A percentile compares a stretch with the other conserved stretches of the same genome.
Evolutionary conservation across 257 asterid genomes (phyloP).

Genomic region (Penstemon eatonii): DNA sequence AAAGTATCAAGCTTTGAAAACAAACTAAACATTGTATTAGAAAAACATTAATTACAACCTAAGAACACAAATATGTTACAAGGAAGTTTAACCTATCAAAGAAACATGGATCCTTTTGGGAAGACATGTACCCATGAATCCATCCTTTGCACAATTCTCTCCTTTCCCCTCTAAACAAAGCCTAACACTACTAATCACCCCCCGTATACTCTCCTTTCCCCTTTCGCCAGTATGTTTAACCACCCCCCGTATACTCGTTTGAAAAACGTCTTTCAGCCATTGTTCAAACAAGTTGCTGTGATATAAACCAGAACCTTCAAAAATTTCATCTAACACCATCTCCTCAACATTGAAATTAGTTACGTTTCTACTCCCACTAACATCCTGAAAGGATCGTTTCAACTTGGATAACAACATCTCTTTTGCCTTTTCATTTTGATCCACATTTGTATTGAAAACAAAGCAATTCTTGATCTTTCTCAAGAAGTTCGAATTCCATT

Average conservation of each 20-base stretch:
- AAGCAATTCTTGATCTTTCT: slow-evolving; percentile 46
- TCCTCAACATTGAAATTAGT: slow-evolving; percentile 45
- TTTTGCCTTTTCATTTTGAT: slow-evolving; percentile 36
- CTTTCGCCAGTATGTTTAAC: slow-evolving; percentile 16
- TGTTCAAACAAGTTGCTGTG: slow-evolving; percentile 51
- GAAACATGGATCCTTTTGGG: slow-evolving; percentile 60
- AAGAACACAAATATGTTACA: slow-evolving; percentile 41
- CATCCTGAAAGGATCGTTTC: slow-evolving; percentile 32
- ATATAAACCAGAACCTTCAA: slow-evolving; percentile 44
- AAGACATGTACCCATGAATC: slow-evolving; percentile 72
- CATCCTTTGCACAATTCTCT: slow-evolving; percentile 39
- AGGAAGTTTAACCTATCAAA: slow-evolving; percentile 45
- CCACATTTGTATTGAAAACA: slow-evolving; percentile 33
- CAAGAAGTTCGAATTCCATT: slow-evolving; percentile 33
- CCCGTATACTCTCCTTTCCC: slow-evolving; percentile 36
- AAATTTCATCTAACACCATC: slow-evolving; percentile 43
- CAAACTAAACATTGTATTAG: slow-evolving; percentile 40
- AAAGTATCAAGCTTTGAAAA: slow-evolving; percentile 8
- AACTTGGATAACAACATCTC: slow-evolving; percentile 47
- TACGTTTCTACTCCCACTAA: slow-evolving; percentile 23
- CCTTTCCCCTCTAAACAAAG: slow-evolving; percentile 52
- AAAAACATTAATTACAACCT: slow-evolving; percentile 41
- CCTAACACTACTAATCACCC: slow-evolving; percentile 41
- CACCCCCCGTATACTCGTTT: slow-evolving; percentile 40
- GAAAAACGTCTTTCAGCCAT: slow-evolving; percentile 65